Conservation (phyloP, 148 eudicot species). For the Rhododendron ovatum region DNA sequence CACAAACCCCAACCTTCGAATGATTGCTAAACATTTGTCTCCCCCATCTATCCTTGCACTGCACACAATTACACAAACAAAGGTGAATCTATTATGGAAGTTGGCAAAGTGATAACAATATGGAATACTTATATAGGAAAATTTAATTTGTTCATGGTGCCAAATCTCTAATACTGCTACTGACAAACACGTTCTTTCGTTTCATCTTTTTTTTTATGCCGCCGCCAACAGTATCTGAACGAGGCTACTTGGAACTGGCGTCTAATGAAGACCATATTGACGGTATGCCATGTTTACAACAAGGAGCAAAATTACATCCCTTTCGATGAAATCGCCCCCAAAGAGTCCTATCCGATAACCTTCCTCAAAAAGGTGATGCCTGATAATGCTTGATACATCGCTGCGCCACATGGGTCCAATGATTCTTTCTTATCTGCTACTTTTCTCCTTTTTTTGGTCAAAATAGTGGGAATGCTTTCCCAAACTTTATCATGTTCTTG, state of each 20-base stretch:
- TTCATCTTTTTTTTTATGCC: background rate
- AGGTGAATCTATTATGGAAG: background rate
- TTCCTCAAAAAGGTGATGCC: slow-evolving; percentile 82
- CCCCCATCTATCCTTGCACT: background rate
- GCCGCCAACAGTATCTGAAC: slow-evolving; percentile 59
- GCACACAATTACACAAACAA: background rate
- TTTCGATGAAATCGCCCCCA: slow-evolving; percentile 64
- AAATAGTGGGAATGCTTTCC: background rate
- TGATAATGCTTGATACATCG: slow-evolving; percentile 50
- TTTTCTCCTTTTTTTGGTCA: background rate
- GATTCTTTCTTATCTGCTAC: background rate
- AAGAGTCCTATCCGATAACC: slow-evolving; percentile 71
- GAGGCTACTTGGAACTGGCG: slow-evolving; percentile 99
- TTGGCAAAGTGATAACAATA: background rate
- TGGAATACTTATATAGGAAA: background rate
- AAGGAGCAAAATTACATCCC: slow-evolving; percentile 64
- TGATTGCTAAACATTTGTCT: background rate
- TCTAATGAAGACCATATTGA: slow-evolving; percentile 81
- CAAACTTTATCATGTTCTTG: slow-evolving; percentile 6
- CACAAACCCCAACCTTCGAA: background rate
- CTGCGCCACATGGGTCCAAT: background rate
- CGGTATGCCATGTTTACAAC: slow-evolving; percentile 73
- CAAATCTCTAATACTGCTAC: background rate
- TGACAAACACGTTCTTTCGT: background rate
- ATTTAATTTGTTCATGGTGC: background rate